phyloP scores from a whole-genome alignment of 306 rosid genomes.

The Trifolium pratense region DNA sequence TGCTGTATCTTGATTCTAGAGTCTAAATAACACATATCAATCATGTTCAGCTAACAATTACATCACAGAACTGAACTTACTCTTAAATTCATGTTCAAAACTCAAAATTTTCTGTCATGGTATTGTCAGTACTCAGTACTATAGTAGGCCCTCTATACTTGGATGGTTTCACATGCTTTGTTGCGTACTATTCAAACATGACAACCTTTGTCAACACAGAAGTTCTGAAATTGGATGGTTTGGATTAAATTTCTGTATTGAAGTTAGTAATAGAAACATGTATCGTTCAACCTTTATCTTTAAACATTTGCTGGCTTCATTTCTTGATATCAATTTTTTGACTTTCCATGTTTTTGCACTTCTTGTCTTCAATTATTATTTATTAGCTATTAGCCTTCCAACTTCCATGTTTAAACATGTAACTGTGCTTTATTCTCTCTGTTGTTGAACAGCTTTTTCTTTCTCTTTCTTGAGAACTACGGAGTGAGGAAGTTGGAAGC shows the following conservation, averaged over 20 bases:
- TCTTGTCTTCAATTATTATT: conserved; percentile 4
- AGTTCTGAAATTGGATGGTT: conserved; percentile 25
- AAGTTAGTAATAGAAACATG: conserved; percentile 10
- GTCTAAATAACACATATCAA: background rate
- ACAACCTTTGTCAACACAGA: background rate
- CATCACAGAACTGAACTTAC: background rate
- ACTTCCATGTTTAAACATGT: conserved; percentile 26
- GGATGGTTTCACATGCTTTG: conserved; percentile 13
- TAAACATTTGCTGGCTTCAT: conserved; percentile 3
- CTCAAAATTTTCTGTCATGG: background rate
- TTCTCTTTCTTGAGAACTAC: conserved; percentile 85
- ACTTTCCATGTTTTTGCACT: background rate
- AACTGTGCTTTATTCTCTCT: conserved; percentile 43
- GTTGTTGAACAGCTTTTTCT: conserved; percentile 65
- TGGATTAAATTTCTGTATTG: background rate
- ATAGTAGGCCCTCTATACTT: background rate
- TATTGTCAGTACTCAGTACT: background rate
- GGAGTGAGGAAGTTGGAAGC: conserved; percentile 96
- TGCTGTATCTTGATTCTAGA: conserved; percentile 1
- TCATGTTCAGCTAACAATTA: conserved; percentile 25
- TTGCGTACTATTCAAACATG: background rate
- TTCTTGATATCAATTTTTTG: conserved; percentile 5
- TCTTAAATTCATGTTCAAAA: background rate
- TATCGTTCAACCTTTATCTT: background rate
- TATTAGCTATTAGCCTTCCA: conserved; percentile 9